Evolutionary conservation across 2,329 filamentous ascomycete genomes (phyloP), one percentile per base, ranked within the genome.

Genomic region (Thelonectria olida): DNA sequence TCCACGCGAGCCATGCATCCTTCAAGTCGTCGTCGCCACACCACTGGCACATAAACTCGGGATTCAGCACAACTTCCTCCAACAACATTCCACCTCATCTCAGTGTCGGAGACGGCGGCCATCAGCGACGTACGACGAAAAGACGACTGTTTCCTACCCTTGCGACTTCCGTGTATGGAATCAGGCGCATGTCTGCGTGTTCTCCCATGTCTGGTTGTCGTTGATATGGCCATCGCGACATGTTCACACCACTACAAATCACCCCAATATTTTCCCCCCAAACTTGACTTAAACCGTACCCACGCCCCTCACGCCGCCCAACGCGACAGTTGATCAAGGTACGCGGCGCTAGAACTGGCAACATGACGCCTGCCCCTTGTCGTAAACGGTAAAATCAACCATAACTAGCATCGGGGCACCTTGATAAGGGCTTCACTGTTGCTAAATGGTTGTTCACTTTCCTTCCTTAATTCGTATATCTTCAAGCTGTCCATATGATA

Each of bases 1-100:
- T 64, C 67, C 62, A 66, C 64, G 67, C 59, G 57, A 65, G 61
- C 41, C 61, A 54, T 51, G 56, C 61, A 60, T 48, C 61, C 52
- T 41, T 59, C 38, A 54, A 12, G 44, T 53, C 42, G 52, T 42
- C 57, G 44, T 49, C 44, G 45, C 51, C 57, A 54, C 57, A 60
- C 57, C 45, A 54, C 51, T 49, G 44, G 34, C 56, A 42, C 49
- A 47, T 47, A 41, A 34, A 36, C 36, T 52, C 42, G 38, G 47
- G 47, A 51, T 23, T 44, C 47, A 47, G 31, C 41, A 28, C 49
- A 27, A 41, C 47, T 58, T 34, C 53, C 54, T 61, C 41, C 28
- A 28, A 38, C 48, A 61, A 48, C 54, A 57, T 58, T 36, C 57
- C 52, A 61, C 58, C 36, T 50, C 58, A 36, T 38, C 34, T 51